Base-by-base conservation (phyloP, 2,329 filamentous ascomycete species). In the Trichoderma guizhouense region DNA sequence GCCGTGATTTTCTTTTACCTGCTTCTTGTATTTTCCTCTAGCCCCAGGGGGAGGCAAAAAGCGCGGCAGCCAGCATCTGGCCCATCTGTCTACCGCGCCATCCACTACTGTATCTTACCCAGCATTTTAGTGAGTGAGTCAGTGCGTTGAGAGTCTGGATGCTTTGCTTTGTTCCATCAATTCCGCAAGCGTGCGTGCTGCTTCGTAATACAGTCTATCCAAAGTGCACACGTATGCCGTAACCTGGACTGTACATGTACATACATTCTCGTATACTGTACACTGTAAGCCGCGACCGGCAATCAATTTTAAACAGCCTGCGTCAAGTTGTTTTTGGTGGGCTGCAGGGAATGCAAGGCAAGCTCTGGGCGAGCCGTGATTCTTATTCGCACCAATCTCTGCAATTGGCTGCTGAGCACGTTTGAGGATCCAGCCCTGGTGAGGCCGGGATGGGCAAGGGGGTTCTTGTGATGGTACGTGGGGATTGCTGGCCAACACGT, bases 301-400 rank as follows among this genome's bases (percentile, higher is more conserved):
- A 69, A 36, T 36, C 34, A 36, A 69, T 69, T 69, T 69, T 69
- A 69, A 58, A 68, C 28, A 67, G 66, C 36, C 53, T 69, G 66
- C 66, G 57, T 60, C 21, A 69, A 60, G 57, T 60, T 69, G 60
- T 39, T 69, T 69, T 69, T 69, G 66, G 66, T 62, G 66, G 57
- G 66, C 66, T 69, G 66, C 66, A 69, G 66, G 66, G 66, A 69
- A 69, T 69, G 66, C 66, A 69, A 51, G 57, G 57, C 66, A 69
- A n/a, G 66, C 66, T 69, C 63, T 55, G 36, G 43, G 18, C 51
- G 43, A 21, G n/a, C 57, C 21, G 32, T 28, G 47, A 62, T 61
- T 61, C 47, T 60, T 43, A 68, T 43, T 68, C 26, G 55, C 28
- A 58, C 65, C 12, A 30, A 43, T 43, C 18, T 18, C 55, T 61